A percentile compares a stretch with the other conserved stretches of the same genome.
Evolutionary conservation across 345 rosid species (phyloP).

Genomic region (Linum tenue): DNA sequence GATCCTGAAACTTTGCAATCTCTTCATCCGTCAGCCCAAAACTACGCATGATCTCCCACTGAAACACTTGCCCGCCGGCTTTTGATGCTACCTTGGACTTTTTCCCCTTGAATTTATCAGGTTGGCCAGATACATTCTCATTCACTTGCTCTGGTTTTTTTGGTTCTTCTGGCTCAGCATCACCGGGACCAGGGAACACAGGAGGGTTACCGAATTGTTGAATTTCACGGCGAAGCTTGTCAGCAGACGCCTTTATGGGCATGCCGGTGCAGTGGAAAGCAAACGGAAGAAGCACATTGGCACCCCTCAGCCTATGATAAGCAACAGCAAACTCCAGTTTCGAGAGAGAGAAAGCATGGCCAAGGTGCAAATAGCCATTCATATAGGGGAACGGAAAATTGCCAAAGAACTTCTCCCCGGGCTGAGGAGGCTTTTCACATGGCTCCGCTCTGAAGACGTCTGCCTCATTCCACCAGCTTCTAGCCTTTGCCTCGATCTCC

Average conservation of each 20-base stretch:
- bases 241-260: constrained; percentile 97
- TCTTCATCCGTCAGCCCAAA: constrained; percentile 65
- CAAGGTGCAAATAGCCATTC: constrained; percentile 76
- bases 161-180: constrained; percentile 17
- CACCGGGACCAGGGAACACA: constrained; percentile 35
- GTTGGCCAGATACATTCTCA: constrained; percentile 24
- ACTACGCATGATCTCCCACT: constrained; percentile 97
- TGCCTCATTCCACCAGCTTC: constrained; percentile 60
- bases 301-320: constrained; percentile 75
- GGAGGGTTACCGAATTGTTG: constrained; percentile 72
- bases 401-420: constrained; percentile 67
- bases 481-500: constrained; percentile 48
- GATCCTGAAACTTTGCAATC: constrained; percentile 62
- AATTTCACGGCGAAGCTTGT: constrained; percentile 71
- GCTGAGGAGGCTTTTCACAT: constrained; percentile 32
- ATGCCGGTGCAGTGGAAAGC: constrained; percentile 94
- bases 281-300: constrained; percentile 78
- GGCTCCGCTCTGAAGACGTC: constrained; percentile 62
- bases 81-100: constrained; percentile 87
- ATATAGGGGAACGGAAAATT: constrained; percentile 76
- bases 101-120: constrained; percentile 65
- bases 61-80: constrained; percentile 63
- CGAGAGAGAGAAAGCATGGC: constrained; percentile 72
- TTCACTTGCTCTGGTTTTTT: constrained; percentile 26
- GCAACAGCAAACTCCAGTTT: constrained; percentile 91